phyloP scores from a whole-genome alignment of 768 basidiomycete species.

The Collybiopsis luxurians region DNA sequence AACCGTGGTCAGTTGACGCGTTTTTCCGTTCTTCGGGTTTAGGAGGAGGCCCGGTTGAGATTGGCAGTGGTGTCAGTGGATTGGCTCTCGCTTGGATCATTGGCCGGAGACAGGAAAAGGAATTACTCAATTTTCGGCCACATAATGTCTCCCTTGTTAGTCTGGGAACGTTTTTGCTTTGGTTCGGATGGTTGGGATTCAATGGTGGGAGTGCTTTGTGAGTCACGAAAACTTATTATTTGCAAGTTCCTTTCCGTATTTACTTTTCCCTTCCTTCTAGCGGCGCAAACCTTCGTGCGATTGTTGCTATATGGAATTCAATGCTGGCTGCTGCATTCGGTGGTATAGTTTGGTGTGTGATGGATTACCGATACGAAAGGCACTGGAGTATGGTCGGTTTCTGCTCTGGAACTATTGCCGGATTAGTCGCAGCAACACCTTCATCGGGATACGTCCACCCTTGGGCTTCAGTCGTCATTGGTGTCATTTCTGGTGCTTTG shows the following conservation, averaged over 20 bases:
- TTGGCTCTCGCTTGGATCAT: slow-evolving; percentile 87
- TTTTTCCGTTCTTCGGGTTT: slow-evolving; percentile 12
- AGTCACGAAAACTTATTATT: background rate
- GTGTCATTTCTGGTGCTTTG: slow-evolving; percentile 64
- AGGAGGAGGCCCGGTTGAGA: slow-evolving; percentile 89
- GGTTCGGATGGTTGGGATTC: slow-evolving; percentile 90
- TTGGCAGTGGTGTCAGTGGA: slow-evolving; percentile 80
- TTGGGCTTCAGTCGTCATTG: slow-evolving; percentile 76
- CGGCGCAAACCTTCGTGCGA: slow-evolving; percentile 82
- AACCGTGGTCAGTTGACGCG: background rate
- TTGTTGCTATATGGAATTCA: slow-evolving; percentile 85
- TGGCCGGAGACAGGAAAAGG: slow-evolving; percentile 72
- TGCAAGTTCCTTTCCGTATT: background rate
- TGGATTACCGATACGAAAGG: slow-evolving; percentile 76
- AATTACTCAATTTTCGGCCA: slow-evolving; percentile 77
- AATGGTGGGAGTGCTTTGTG: slow-evolving; percentile 83
- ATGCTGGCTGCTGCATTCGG: slow-evolving; percentile 83
- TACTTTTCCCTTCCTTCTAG: background rate
- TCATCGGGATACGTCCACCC: slow-evolving; percentile 79
- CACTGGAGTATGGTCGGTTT: slow-evolving; percentile 91
- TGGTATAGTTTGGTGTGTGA: slow-evolving; percentile 78
- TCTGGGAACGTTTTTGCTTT: slow-evolving; percentile 82
- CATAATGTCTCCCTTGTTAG: slow-evolving; percentile 85
- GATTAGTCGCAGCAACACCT: slow-evolving; percentile 86
- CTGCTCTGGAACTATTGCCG: slow-evolving; percentile 86